A percentile compares a stretch with the other conserved stretches of the same genome.
phyloP scores from a whole-genome alignment of 2,329 filamentous ascomycete genomes.

The Penicillium italicum region DNA sequence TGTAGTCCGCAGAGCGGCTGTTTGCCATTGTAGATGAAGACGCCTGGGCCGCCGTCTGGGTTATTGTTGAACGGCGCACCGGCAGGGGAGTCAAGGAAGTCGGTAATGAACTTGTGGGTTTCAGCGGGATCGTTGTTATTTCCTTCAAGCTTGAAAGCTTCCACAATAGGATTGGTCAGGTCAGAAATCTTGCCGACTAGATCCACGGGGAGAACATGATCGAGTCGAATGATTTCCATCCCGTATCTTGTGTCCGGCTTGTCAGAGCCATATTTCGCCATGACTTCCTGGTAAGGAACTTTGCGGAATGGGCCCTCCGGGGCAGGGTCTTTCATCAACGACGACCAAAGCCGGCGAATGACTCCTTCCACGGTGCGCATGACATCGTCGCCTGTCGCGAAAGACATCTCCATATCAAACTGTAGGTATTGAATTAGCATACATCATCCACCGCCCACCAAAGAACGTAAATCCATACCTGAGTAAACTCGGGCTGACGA shows the following conservation, averaged over 20 bases:
- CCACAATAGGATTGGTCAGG: slow-evolving; percentile 65
- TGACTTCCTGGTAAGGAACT: slow-evolving; percentile 71
- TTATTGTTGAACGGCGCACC: slow-evolving; percentile 61
- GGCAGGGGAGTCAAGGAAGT: slow-evolving; percentile 67
- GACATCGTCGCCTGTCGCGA: slow-evolving; percentile 68
- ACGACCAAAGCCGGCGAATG: slow-evolving; percentile 54
- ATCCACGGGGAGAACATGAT: slow-evolving; percentile 58
- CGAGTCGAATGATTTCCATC: slow-evolving; percentile 63
- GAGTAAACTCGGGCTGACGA: slow-evolving; percentile 93
- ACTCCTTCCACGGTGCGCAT: slow-evolving; percentile 57
- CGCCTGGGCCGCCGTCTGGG: slow-evolving; percentile 71
- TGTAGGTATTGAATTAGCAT: slow-evolving; percentile 35
- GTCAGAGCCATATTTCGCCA: slow-evolving; percentile 78
- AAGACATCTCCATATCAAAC: slow-evolving; percentile 92
- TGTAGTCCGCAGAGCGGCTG: slow-evolving; percentile 74
- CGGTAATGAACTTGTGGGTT: slow-evolving; percentile 59
- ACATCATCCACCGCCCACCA: neutral
- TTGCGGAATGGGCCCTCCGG: slow-evolving; percentile 51
- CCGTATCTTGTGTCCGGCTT: slow-evolving; percentile 85
- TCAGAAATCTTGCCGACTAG: slow-evolving; percentile 73
- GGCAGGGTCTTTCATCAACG: slow-evolving; percentile 45
- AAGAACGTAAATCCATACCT: slow-evolving; percentile 50
- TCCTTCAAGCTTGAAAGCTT: slow-evolving; percentile 64
- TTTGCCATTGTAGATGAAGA: slow-evolving; percentile 70
- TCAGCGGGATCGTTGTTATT: slow-evolving; percentile 48